Base-by-base conservation (phyloP, 768 basidiomycete species). In the Bullera alba region DNA sequence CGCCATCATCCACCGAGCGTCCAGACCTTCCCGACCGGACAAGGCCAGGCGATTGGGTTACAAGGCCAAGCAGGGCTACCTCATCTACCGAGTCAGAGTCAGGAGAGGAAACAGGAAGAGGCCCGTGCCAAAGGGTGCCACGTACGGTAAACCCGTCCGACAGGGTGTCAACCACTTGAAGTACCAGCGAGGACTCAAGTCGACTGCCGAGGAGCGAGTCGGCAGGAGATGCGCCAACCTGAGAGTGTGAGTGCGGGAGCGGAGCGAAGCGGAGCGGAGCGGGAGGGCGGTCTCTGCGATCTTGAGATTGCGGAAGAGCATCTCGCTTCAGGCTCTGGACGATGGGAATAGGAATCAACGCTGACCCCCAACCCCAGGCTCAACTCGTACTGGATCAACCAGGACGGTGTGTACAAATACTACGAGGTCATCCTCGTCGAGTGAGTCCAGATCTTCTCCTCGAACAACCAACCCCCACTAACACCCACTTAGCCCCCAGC, bases 11-110 rank as follows among this genome's bases (percentile, higher is more conserved):
- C 93, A 97, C 79, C 87, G 95, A 65, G 93, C 92, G 39, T 91
- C 92, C 58, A 87, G 93, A 56, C 93, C 95, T 41, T 96, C 93
- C 41, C 87, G 95, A 71, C 95, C 95, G 48, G 95, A 99, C 80
- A 99, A 96, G 80, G 95, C 95, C 57, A 87, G 95, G 73, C 85
- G 92, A 60, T 79, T 99, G 56, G 95, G 95, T 42, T 99, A 97
- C 84, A 99, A 96, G 79, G 91, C 95, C 74, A 99, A 99, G 82
- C 95, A 99, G 77, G 95, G 95, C 67, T 99, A 90, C 73, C 85
- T 97, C 60, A 76, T 99, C 77, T 99, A 99, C 79, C 88, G 95
- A 68, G 79, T 99, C 66, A 87, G 95, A 61, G 93, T 99, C 60
- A 84, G 95, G 67, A 83, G 92, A 58, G 95, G 95, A 73, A 96